phyloP scores from a whole-genome alignment of 2,329 filamentous ascomycete species.

The Fusarium solani-melongenae region DNA sequence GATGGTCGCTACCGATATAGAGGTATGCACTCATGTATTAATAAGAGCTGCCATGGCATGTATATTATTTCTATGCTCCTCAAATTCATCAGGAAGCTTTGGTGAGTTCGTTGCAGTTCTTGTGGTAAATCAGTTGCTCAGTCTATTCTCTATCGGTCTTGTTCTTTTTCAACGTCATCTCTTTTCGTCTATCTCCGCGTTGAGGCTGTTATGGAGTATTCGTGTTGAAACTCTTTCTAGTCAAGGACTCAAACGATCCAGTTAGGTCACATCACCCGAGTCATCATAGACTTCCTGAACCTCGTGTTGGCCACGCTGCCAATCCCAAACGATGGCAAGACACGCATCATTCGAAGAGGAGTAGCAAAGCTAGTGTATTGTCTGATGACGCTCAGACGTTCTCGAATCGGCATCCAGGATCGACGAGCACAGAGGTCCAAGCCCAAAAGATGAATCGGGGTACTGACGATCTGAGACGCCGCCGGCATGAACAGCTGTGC shows the following conservation, averaged over 20 bases:
- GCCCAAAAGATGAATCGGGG: conserved; percentile 39
- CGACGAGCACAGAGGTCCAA: conserved; percentile 36
- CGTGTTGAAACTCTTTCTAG: conserved; percentile 23
- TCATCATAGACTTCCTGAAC: conserved; percentile 36
- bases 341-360: conserved; percentile 37
- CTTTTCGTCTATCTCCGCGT: conserved; percentile 13
- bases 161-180: not conserved
- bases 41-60: too few relatives aligned
- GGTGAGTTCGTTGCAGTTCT: too few relatives aligned
- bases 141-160: not conserved
- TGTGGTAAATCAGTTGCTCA: not conserved
- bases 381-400: conserved; percentile 28
- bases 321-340: conserved; percentile 37
- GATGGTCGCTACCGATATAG: too few relatives aligned
- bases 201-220: conserved; percentile 28
- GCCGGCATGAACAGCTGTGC: conserved; percentile 39
- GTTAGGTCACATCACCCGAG: conserved; percentile 11
- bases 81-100: too few relatives aligned
- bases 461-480: conserved; percentile 37
- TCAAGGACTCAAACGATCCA: not conserved
- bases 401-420: conserved; percentile 23
- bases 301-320: conserved; percentile 40
- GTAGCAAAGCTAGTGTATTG: conserved; percentile 32
- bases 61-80: too few relatives aligned
- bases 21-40: too few relatives aligned